Evolutionary conservation across 306 rosid genomes (phyloP).

Genomic region (Cajanus cajan): DNA sequence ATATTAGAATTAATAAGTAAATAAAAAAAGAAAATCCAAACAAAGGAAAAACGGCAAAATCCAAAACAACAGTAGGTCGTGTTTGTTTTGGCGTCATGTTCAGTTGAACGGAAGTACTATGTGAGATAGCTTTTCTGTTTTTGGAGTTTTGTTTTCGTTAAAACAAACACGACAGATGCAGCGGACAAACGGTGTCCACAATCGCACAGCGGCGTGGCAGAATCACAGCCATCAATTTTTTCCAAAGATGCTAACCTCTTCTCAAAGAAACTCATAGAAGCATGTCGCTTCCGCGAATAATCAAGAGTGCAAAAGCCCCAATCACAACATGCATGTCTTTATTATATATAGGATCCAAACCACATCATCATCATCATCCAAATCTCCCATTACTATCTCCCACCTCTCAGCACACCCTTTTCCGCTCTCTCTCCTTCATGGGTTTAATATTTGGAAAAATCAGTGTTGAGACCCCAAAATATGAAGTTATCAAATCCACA

Average conservation of each 20-base stretch:
- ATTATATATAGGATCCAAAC: neutral
- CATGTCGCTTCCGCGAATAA: neutral
- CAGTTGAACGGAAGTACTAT: too few relatives aligned
- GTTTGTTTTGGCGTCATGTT: too few relatives aligned
- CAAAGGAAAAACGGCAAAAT: too few relatives aligned
- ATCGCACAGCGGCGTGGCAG: neutral
- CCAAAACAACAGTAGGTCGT: too few relatives aligned
- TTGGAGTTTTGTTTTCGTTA: too few relatives aligned
- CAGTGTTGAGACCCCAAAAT: constrained; percentile 60
- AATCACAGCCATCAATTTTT: neutral
- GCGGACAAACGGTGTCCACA: constrained; percentile 40
- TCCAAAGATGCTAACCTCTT: constrained; percentile 26
- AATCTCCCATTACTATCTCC: neutral
- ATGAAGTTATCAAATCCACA: constrained; percentile 49
- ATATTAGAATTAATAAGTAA: too few relatives aligned
- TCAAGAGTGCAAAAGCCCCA: neutral
- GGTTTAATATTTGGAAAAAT: constrained; percentile 84
- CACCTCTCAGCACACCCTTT: neutral
- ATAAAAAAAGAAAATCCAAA: neutral
- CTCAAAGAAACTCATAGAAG: constrained; percentile 18
- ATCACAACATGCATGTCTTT: neutral
- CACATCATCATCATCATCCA: neutral
- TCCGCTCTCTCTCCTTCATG: constrained; percentile 40
- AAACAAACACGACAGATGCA: neutral
- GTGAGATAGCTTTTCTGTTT: too few relatives aligned